Evolutionary conservation across 116 monocot species (phyloP).

Genomic region (Cymodocea nodosa): DNA sequence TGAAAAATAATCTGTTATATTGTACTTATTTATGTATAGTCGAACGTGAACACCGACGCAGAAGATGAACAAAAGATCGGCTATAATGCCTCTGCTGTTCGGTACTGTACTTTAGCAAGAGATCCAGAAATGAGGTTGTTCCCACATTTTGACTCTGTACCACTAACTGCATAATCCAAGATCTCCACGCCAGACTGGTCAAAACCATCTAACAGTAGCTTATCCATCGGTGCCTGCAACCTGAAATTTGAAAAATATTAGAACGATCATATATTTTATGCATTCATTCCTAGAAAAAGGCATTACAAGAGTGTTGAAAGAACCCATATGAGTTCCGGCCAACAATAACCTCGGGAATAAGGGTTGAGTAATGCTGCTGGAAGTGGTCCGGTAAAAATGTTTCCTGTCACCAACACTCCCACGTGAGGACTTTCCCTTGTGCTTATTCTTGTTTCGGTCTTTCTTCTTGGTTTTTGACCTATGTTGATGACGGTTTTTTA

Average conservation of each 20-base stretch:
- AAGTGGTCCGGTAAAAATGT: slow-evolving; percentile 5
- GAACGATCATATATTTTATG: too few relatives aligned
- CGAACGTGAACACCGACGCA: not conserved
- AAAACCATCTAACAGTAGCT: slow-evolving; percentile 5
- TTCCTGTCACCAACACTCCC: slow-evolving; percentile 27
- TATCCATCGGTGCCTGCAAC: not conserved
- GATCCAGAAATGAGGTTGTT: slow-evolving; percentile 27
- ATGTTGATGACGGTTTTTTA: slow-evolving; percentile 28
- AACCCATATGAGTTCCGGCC: too few relatives aligned
- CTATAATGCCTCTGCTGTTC: slow-evolving; percentile 33
- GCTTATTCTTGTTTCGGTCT: slow-evolving; percentile 33
- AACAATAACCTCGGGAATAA: slow-evolving; percentile 10
- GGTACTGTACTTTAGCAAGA: slow-evolving; percentile 28
- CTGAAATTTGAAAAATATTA: not conserved
- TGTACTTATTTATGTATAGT: not conserved
- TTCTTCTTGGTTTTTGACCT: slow-evolving; percentile 34
- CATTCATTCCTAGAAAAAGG: too few relatives aligned
- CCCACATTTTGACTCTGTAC: slow-evolving; percentile 36
- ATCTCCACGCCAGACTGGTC: not conserved
- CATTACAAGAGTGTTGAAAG: too few relatives aligned
- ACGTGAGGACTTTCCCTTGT: slow-evolving; percentile 31
- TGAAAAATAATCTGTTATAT: too few relatives aligned
- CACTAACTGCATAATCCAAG: slow-evolving; percentile 13
- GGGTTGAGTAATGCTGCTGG: not conserved
- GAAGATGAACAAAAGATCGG: not conserved